A percentile compares a stretch with the other conserved stretches of the same genome.
These are phyloP conservation scores for Phlyctochytrium bullatum DNA, from an alignment of 192 early-diverging fungal species.

Conservation along the genomic window DNA sequence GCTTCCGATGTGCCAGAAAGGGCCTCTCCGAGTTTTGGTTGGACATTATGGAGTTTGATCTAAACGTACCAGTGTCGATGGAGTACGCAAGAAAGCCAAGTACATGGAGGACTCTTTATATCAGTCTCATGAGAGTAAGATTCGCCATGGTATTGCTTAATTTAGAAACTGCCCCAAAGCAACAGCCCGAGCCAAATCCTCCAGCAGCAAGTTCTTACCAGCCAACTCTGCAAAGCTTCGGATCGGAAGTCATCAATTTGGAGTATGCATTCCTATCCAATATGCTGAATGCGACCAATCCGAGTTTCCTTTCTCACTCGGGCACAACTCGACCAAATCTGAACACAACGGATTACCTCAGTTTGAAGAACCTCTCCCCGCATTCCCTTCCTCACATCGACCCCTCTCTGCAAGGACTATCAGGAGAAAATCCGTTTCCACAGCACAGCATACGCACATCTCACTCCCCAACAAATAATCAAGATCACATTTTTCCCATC, in stretches of 20 bases:
- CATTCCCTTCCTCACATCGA: neutral
- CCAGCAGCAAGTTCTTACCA: too few species aligned
- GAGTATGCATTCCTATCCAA: constrained; percentile 87
- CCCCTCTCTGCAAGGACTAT: neutral
- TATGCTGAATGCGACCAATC: constrained; percentile 67
- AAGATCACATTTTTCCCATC: neutral
- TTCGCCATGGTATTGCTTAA: too few species aligned
- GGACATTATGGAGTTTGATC: neutral
- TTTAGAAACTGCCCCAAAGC: too few species aligned
- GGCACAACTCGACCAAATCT: neutral
- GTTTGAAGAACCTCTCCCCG: neutral
- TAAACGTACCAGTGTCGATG: constrained; percentile 69
- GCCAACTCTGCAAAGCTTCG: constrained; percentile 48
- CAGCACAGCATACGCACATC: neutral
- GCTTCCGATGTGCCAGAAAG: constrained; percentile 81
- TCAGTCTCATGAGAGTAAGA: neutral
- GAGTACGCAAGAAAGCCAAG: constrained; percentile 86
- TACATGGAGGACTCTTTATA: constrained; percentile 66
- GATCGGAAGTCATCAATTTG: constrained; percentile 82
- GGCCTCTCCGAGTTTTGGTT: constrained; percentile 48
- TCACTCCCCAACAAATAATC: neutral
- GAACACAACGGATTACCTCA: neutral
- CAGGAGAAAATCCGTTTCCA: neutral
- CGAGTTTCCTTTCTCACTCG: too few species aligned
- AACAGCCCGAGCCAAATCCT: too few species aligned